Percentiles rank a stretch among this genome's conserved stretches.
These are phyloP conservation scores for Tetracladium maxilliforme DNA, from an alignment of 2,329 filamentous ascomycete genomes.

Conservation along the genomic window DNA sequence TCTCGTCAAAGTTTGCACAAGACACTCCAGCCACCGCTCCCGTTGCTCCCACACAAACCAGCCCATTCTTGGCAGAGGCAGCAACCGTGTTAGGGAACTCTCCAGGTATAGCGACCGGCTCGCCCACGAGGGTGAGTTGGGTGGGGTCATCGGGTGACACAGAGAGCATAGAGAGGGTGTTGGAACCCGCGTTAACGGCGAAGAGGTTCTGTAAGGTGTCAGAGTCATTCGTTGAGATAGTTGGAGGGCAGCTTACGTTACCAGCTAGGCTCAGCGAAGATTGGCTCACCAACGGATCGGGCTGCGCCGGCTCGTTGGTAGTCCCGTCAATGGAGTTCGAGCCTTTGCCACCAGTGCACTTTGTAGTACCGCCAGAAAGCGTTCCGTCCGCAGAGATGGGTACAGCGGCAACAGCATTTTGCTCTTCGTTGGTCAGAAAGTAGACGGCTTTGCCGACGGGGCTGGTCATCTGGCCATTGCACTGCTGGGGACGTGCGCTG, in stretches of 20 bases:
- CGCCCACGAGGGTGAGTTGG: conserved; percentile 25
- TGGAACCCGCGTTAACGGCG: conserved; percentile 37
- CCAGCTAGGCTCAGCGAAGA: conserved; percentile 31
- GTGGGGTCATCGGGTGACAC: conserved; percentile 26
- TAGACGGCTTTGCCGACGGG: conserved; percentile 33
- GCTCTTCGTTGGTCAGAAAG: conserved; percentile 34
- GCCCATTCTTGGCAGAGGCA: conserved; percentile 22
- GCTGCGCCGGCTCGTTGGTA: conserved; percentile 20
- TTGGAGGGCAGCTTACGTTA: conserved; percentile 21
- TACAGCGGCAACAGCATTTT: conserved; percentile 33
- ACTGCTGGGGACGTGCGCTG: neutral
- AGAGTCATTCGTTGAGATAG: conserved; percentile 1
- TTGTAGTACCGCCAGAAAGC: conserved; percentile 24
- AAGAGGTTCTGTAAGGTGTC: conserved; percentile 28
- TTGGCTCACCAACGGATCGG: conserved; percentile 36
- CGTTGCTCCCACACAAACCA: conserved; percentile 30
- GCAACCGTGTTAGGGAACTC: conserved; percentile 38
- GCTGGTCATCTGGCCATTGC: conserved; percentile 5
- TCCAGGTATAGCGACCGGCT: conserved; percentile 25
- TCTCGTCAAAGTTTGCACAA: conserved; percentile 21
- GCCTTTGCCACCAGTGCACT: conserved; percentile 30
- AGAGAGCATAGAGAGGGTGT: conserved; percentile 32
- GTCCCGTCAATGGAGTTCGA: conserved; percentile 20
- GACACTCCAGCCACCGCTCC: conserved; percentile 28
- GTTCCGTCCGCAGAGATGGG: conserved; percentile 29